These are phyloP conservation scores for Hortiboletus campestris DNA, from an alignment of 768 basidiomycete genomes.

Conservation along the genomic window DNA sequence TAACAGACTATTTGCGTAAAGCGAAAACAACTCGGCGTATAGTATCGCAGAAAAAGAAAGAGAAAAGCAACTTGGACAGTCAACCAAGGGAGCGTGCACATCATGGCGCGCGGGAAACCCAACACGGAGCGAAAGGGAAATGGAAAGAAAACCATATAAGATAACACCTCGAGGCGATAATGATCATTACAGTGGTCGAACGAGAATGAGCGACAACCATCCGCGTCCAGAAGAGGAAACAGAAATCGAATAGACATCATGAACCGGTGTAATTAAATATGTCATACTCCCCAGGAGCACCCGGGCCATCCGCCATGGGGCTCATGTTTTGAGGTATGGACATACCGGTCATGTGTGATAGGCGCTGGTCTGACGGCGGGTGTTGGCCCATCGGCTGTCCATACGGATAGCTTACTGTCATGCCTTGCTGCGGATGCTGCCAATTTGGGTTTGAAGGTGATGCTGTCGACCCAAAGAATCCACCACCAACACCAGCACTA, in stretches of 20 bases:
- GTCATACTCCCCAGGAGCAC: conserved; percentile 47
- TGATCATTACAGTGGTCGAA: conserved; percentile 18
- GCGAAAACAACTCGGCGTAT: conserved; percentile 20
- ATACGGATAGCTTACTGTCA: conserved; percentile 31
- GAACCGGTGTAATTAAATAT: conserved; percentile 57
- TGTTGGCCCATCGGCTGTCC: conserved; percentile 28
- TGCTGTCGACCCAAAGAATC: conserved; percentile 26
- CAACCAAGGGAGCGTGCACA: neutral
- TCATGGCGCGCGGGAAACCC: neutral
- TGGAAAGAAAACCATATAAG: conserved; percentile 15
- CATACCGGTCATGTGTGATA: conserved; percentile 51
- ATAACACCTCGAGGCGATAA: conserved; percentile 29
- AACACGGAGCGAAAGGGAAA: conserved; percentile 4
- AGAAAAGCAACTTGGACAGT: neutral
- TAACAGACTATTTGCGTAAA: conserved; percentile 24
- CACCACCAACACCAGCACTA: conserved; percentile 25
- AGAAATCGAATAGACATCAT: conserved; percentile 24
- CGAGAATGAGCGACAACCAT: conserved; percentile 18
- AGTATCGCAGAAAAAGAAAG: conserved; percentile 13
- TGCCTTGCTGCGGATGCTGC: conserved; percentile 28
- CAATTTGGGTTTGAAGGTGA: conserved; percentile 27
- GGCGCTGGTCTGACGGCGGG: conserved; percentile 32
- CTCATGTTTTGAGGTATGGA: conserved; percentile 47
- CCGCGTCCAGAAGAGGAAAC: conserved; percentile 15
- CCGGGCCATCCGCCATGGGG: conserved; percentile 42